Evolutionary conservation across 495 filamentous ascomycete genomes (phyloP).

Genomic region (Aspergillus diversus): DNA sequence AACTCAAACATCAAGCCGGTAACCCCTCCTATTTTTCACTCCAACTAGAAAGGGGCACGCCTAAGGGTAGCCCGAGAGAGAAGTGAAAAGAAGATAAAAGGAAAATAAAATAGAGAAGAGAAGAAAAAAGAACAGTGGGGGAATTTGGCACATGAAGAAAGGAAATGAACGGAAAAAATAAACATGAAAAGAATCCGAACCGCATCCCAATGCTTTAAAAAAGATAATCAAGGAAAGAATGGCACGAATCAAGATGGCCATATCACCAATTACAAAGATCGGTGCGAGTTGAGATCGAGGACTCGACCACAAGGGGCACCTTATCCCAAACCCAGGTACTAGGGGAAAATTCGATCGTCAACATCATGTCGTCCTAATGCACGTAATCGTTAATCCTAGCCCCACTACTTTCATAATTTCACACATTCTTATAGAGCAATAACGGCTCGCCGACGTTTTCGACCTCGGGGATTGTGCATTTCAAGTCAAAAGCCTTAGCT

Average conservation of each 20-base stretch:
- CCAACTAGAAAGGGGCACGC: not conserved
- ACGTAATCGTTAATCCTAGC: conserved; percentile 40
- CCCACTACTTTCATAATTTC: conserved; percentile 19
- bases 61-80: not conserved
- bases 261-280: conserved; percentile 14
- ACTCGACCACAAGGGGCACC: conserved; percentile 12
- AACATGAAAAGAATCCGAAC: conserved; percentile 30
- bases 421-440: conserved; percentile 85
- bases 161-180: conserved; percentile 26
- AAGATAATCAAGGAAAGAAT: conserved; percentile 30
- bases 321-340: conserved; percentile 19
- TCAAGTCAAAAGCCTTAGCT: conserved; percentile 96
- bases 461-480: conserved; percentile 98
- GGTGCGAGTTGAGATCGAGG: conserved; percentile 18
- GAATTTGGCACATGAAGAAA: conserved; percentile 30
- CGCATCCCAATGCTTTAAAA: conserved; percentile 35
- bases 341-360: conserved; percentile 38
- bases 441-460: conserved; percentile 97
- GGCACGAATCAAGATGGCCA: conserved; percentile 24
- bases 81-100: conserved; percentile 7
- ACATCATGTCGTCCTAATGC: conserved; percentile 47
- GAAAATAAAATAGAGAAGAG: conserved; percentile 5
- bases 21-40: not conserved
- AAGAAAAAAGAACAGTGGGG: conserved; percentile 25
- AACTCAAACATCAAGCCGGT: not conserved